phyloP scores from a whole-genome alignment of 2,329 filamentous ascomycete species.

The Arthrobotrys entomopaga region DNA sequence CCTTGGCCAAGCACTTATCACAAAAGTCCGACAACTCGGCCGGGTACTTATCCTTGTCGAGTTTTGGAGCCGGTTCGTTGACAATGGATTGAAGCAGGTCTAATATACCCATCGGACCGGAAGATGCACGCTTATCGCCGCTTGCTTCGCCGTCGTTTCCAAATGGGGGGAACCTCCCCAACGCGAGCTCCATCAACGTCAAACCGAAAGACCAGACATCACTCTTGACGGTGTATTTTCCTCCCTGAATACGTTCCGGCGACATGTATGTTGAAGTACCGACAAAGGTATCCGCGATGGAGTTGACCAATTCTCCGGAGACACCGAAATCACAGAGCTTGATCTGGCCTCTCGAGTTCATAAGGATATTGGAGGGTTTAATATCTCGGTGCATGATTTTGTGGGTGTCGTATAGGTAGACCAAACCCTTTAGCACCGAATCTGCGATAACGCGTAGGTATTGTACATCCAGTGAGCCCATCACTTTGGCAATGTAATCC shows the following conservation, averaged over 20 bases:
- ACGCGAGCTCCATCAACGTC: conserved; percentile 94
- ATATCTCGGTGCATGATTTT: conserved; percentile 99
- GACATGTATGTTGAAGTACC: conserved; percentile 99
- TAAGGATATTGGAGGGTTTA: conserved; percentile 96
- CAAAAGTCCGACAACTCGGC: conserved; percentile 96
- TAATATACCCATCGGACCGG: conserved; percentile 87
- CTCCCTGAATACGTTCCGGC: conserved; percentile 94
- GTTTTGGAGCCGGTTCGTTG: conserved; percentile 88
- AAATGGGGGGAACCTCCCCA: conserved; percentile 97
- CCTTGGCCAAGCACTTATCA: conserved; percentile 91
- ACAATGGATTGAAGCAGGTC: conserved; percentile 98
- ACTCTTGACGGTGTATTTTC: conserved; percentile 96
- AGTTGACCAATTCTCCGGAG: conserved; percentile 97
- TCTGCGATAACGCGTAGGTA: conserved; percentile 98
- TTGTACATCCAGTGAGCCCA: conserved; percentile 93
- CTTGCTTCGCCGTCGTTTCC: conserved; percentile 78
- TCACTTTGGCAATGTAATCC: conserved; percentile 91
- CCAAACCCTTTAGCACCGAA: conserved; percentile 89
- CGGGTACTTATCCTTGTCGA: conserved; percentile 98
- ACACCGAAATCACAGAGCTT: conserved; percentile 99
- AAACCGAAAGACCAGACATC: conserved; percentile 99
- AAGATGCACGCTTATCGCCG: conserved; percentile 73
- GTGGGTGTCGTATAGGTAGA: conserved; percentile 93
- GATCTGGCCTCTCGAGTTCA: conserved; percentile 93
- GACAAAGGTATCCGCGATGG: conserved; percentile 96